phyloP scores from a whole-genome alignment of 352 stramenopile genomes.

The Stramenopiles sp. region DNA sequence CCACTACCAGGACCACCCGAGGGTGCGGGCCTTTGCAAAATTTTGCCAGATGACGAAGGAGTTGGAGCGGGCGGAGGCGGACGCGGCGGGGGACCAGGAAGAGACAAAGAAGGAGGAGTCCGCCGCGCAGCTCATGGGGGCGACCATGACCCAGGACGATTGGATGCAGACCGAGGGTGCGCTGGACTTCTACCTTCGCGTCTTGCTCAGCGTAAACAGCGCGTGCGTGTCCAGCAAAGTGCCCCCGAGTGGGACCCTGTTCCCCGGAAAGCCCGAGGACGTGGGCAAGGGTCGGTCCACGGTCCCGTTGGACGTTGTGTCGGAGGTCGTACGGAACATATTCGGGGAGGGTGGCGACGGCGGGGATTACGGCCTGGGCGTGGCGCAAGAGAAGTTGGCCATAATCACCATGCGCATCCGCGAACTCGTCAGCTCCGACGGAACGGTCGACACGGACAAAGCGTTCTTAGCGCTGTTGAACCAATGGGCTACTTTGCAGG shows the following conservation, averaged over 20 bases:
- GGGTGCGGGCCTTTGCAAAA: conserved; percentile 39
- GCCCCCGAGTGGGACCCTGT: neutral
- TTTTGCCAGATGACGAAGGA: conserved; percentile 37
- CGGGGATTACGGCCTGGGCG: neutral
- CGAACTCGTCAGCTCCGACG: neutral
- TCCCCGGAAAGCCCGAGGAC: neutral
- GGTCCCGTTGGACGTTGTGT: neutral
- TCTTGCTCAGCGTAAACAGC: neutral
- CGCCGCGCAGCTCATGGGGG: neutral
- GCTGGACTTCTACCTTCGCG: neutral
- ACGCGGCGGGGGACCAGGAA: neutral
- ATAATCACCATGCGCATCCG: neutral
- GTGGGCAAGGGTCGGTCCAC: neutral
- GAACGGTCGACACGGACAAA: neutral
- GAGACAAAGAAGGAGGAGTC: neutral
- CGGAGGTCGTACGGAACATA: neutral
- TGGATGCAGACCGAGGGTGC: neutral
- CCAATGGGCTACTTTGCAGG: neutral
- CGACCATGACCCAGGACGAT: neutral
- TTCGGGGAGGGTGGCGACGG: neutral
- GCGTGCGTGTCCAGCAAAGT: neutral
- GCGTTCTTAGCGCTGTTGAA: neutral
- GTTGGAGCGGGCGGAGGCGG: neutral
- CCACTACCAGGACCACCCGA: conserved; percentile 26
- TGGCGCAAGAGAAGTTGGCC: neutral